These are phyloP conservation scores for Golubevia sp. DNA, from an alignment of 1,284 basidiomycete genomes.

Conservation along the genomic window DNA sequence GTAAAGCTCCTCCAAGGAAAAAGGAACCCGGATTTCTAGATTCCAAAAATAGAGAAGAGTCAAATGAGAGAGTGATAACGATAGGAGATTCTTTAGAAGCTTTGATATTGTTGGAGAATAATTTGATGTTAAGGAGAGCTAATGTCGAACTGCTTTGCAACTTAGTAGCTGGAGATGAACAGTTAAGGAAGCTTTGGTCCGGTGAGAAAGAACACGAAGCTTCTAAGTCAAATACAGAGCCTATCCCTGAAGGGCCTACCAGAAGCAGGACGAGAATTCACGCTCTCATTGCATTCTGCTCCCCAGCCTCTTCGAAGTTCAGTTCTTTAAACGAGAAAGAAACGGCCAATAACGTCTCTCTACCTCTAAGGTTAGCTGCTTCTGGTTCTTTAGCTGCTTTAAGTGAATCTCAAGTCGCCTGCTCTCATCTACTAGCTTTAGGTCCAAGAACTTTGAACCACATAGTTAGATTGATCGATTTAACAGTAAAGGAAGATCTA, in stretches of 20 bases:
- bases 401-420: neutral
- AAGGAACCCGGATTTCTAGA: too few relatives aligned
- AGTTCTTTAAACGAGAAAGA: neutral
- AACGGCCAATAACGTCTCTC: neutral
- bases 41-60: neutral
- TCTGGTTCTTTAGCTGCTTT: neutral
- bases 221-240: neutral
- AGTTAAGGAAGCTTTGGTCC: conserved; percentile 14
- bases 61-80: conserved; percentile 1
- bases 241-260: too few relatives aligned
- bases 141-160: conserved; percentile 54
- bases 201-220: conserved; percentile 14
- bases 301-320: neutral
- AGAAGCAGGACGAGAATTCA: neutral
- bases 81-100: conserved; percentile 13
- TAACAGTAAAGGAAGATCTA: neutral
- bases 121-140: conserved; percentile 41
- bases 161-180: conserved; percentile 30
- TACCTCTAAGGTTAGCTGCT: neutral
- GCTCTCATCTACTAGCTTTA: neutral
- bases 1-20: too few relatives aligned
- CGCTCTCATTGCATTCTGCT: neutral
- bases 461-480: neutral
- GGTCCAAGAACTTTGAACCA: neutral
- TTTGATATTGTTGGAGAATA: conserved; percentile 37